phyloP scores from a whole-genome alignment of 2,329 filamentous ascomycete species.

The Taxawa tesnikishii region DNA sequence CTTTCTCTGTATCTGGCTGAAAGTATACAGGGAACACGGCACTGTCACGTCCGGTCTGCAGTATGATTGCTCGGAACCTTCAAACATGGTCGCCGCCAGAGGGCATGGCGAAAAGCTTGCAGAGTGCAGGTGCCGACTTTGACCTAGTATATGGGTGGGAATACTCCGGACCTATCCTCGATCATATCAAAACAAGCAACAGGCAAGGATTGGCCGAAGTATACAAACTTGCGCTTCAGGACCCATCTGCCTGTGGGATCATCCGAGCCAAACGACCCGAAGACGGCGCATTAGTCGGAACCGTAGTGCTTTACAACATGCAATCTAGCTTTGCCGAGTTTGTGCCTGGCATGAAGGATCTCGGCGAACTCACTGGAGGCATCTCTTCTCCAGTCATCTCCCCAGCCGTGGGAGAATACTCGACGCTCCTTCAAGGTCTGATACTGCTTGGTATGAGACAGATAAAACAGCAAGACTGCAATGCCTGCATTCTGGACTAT shows the following conservation, averaged over 20 bases:
- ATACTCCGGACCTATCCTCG: conserved; percentile 60
- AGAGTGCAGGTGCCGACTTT: conserved; percentile 63
- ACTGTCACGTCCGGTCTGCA: conserved; percentile 50
- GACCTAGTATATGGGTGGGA: conserved; percentile 74
- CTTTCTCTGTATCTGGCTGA: not conserved
- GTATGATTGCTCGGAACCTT: conserved; percentile 64
- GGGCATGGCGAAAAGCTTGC: conserved; percentile 60
- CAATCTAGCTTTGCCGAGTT: conserved; percentile 56
- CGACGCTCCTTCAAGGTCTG: conserved; percentile 63
- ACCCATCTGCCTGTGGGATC: conserved; percentile 62
- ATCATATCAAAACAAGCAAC: conserved; percentile 61
- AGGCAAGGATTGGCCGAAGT: conserved; percentile 69
- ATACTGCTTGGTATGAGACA: conserved; percentile 71
- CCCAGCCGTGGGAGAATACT: conserved; percentile 53
- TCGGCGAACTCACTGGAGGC: conserved; percentile 49
- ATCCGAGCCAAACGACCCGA: conserved; percentile 65
- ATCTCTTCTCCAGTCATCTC: conserved; percentile 72
- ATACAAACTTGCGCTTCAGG: conserved; percentile 62
- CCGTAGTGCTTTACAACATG: conserved; percentile 65
- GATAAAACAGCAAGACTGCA: conserved; percentile 65
- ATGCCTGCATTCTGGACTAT: conserved; percentile 65
- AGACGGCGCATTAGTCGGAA: conserved; percentile 60
- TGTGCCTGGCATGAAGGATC: conserved; percentile 52
- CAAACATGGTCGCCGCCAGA: conserved; percentile 62
- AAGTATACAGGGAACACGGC: conserved; percentile 45